Percentiles rank a stretch among this genome's conserved stretches.
Conservation (phyloP, 768 basidiomycete genomes). For the Lactarius quietus region DNA sequence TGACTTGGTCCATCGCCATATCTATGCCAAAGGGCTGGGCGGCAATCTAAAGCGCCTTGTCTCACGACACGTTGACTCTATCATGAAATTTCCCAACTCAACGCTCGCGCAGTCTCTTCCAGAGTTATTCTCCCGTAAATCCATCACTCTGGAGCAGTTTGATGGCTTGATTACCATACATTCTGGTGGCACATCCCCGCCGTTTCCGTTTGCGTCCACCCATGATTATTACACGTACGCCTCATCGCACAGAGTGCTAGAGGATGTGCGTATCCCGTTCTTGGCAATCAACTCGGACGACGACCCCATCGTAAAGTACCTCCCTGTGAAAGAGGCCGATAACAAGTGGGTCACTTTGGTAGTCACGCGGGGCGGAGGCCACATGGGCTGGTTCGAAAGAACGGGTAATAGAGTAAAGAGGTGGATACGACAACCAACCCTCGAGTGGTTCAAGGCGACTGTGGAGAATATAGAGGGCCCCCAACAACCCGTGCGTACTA, state of each 20-base stretch:
- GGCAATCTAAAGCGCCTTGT: constrained; percentile 62
- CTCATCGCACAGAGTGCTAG: constrained; percentile 60
- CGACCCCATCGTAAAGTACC: constrained; percentile 70
- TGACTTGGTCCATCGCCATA: constrained; percentile 51
- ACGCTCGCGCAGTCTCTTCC: constrained; percentile 47
- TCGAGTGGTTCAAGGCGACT: constrained; percentile 68
- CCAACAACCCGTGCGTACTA: constrained; percentile 31
- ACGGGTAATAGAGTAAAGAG: constrained; percentile 35
- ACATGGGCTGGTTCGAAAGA: constrained; percentile 82
- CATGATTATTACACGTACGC: constrained; percentile 49
- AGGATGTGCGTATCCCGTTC: constrained; percentile 64
- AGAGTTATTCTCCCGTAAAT: constrained; percentile 45
- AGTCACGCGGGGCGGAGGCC: constrained; percentile 70
- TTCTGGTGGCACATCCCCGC: constrained; percentile 55
- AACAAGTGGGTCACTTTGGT: constrained; percentile 56
- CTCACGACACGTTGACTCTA: constrained; percentile 44
- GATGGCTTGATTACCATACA: constrained; percentile 63
- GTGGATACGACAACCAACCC: constrained; percentile 69
- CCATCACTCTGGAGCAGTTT: constrained; percentile 53
- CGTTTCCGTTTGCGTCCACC: constrained; percentile 47
- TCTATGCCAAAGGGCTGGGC: constrained; percentile 81
- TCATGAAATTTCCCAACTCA: constrained; percentile 51
- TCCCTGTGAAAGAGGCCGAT: constrained; percentile 54
- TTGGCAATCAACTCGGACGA: constrained; percentile 77
- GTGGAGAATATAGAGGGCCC: constrained; percentile 50